Evolutionary conservation across 768 basidiomycete genomes (phyloP).

Genomic region (Lentinula aciculospora): DNA sequence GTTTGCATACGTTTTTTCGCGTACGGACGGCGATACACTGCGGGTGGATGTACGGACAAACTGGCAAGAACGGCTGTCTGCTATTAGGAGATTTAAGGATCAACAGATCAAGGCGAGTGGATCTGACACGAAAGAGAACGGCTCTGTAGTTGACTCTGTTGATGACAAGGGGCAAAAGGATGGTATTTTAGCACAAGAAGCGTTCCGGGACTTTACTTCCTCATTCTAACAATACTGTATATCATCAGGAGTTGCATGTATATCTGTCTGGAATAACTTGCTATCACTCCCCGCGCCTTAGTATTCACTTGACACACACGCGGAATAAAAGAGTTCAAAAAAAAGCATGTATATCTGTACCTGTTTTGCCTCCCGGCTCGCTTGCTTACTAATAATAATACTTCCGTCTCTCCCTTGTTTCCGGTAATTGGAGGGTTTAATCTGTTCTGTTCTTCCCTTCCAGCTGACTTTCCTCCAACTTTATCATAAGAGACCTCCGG

Average conservation of each 20-base stretch:
- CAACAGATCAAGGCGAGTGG: slow-evolving; percentile 20
- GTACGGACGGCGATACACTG: slow-evolving; percentile 65
- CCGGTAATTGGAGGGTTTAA: neutral
- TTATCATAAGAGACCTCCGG: neutral
- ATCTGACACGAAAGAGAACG: slow-evolving; percentile 8
- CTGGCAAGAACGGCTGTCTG: slow-evolving; percentile 77
- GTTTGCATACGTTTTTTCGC: slow-evolving; percentile 80
- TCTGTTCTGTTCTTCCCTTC: neutral
- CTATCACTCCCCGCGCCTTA: too few species aligned
- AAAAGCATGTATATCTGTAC: too few species aligned
- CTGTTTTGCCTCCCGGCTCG: too few species aligned
- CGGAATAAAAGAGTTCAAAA: too few species aligned
- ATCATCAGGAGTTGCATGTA: neutral
- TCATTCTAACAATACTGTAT: neutral
- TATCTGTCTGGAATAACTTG: too few species aligned
- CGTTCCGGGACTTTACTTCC: slow-evolving; percentile 50
- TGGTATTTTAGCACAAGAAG: slow-evolving; percentile 47
- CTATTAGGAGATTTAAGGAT: slow-evolving; percentile 66
- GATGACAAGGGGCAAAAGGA: slow-evolving; percentile 22
- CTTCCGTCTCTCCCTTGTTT: neutral
- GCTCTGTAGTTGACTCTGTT: slow-evolving; percentile 12
- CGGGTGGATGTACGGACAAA: slow-evolving; percentile 81
- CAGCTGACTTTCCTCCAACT: neutral
- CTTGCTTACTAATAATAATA: neutral
- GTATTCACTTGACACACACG: too few species aligned